Percentiles rank a stretch among this genome's conserved stretches.
Evolutionary conservation across 495 filamentous ascomycete genomes (phyloP).

Genomic region (Collariella sp.): DNA sequence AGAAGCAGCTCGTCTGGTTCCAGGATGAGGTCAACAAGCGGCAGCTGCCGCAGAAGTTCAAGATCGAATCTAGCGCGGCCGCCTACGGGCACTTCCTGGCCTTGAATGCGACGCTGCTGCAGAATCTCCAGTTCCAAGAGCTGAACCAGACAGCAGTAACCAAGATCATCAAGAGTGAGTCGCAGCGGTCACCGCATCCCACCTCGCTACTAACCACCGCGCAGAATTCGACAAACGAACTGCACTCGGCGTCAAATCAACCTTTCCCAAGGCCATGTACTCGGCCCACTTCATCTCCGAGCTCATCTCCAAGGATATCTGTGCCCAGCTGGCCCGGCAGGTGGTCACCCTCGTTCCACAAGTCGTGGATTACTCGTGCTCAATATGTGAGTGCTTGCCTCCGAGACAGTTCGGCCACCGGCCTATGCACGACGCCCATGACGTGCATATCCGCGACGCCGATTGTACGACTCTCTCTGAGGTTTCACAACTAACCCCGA

Average conservation of each 20-base stretch:
- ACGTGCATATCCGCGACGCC: neutral
- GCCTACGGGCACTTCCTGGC: slow-evolving; percentile 54
- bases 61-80: slow-evolving; percentile 44
- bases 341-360: slow-evolving; percentile 60
- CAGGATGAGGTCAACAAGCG: slow-evolving; percentile 46
- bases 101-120: slow-evolving; percentile 56
- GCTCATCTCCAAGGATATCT: slow-evolving; percentile 55
- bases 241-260: slow-evolving; percentile 48
- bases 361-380: slow-evolving; percentile 62
- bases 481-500: neutral
- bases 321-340: slow-evolving; percentile 53
- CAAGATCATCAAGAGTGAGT: slow-evolving; percentile 71
- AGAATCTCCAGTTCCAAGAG: slow-evolving; percentile 62
- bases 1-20: slow-evolving; percentile 51
- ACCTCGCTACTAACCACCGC: neutral
- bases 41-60: slow-evolving; percentile 47
- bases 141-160: slow-evolving; percentile 59
- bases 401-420: neutral
- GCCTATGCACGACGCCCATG: neutral
- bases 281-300: slow-evolving; percentile 45
- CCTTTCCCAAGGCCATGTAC: slow-evolving; percentile 44
- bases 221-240: slow-evolving; percentile 75
- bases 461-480: neutral
- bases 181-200: neutral
- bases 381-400: slow-evolving; percentile 47